Evolutionary conservation across 1,284 basidiomycete genomes (phyloP).

Genomic region (Puccinia coronata): DNA sequence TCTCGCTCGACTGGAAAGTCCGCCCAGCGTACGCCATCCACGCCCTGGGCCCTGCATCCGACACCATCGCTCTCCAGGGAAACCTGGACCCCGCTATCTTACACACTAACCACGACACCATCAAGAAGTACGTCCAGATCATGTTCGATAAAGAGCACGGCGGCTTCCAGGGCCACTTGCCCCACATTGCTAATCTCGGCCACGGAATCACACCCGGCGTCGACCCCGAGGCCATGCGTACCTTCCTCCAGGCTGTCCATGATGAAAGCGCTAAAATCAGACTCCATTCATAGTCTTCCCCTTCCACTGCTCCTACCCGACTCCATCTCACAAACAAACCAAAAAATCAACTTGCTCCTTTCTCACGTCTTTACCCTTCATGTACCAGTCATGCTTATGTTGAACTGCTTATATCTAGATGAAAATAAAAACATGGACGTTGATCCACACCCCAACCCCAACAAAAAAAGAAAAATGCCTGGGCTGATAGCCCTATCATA

Average conservation of each 20-base stretch:
- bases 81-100: constrained; percentile 81
- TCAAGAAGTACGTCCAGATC: constrained; percentile 80
- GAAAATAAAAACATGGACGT: too few relatives aligned
- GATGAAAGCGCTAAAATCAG: constrained; percentile 42
- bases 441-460: too few relatives aligned
- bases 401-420: too few relatives aligned
- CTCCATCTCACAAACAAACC: too few relatives aligned
- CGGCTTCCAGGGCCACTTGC: constrained; percentile 51
- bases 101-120: constrained; percentile 82
- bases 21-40: constrained; percentile 71
- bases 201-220: constrained; percentile 72
- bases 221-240: constrained; percentile 40
- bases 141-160: constrained; percentile 75
- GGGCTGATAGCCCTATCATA: too few relatives aligned
- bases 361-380: too few relatives aligned
- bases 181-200: constrained; percentile 82
- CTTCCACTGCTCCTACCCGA: too few relatives aligned
- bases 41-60: constrained; percentile 62
- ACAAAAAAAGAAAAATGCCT: too few relatives aligned
- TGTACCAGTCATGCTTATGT: too few relatives aligned
- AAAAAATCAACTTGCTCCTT: too few relatives aligned
- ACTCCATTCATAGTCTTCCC: not conserved
- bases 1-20: constrained; percentile 86
- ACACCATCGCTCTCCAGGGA: constrained; percentile 79
- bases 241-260: constrained; percentile 41